Percentiles rank a stretch among this genome's conserved stretches.
Evolutionary conservation across 768 basidiomycete species (phyloP).

Genomic region (Termitomyces sp.): DNA sequence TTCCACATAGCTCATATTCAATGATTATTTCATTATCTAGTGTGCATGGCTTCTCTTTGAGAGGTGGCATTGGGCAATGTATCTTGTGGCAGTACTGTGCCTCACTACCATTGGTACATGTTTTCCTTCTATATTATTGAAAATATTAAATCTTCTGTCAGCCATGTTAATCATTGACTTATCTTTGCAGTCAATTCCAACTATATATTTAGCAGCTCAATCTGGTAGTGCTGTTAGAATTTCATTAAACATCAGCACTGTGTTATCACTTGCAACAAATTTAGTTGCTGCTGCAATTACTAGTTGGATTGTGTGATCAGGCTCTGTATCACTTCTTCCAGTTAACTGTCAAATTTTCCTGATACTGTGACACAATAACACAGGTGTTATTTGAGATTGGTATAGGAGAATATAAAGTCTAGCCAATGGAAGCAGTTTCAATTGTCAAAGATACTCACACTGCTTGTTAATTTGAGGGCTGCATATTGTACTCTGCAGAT

Average conservation of each 20-base stretch:
- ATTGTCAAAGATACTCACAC: neutral
- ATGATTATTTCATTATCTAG: neutral
- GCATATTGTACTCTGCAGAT: neutral
- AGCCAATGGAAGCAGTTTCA: neutral
- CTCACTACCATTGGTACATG: too few relatives aligned
- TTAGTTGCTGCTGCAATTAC: neutral
- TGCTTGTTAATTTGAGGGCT: neutral
- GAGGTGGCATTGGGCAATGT: too few relatives aligned
- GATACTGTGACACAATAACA: too few relatives aligned
- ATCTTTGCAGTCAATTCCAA: neutral
- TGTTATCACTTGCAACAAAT: neutral
- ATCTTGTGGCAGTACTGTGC: too few relatives aligned
- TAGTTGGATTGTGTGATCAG: neutral
- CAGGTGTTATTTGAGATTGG: neutral
- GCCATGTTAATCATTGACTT: neutral
- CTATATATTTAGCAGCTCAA: neutral
- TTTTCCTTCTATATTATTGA: neutral
- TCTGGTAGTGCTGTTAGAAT: neutral
- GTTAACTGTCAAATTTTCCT: too few relatives aligned
- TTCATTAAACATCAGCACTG: rapidly evolving
- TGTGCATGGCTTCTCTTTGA: neutral
- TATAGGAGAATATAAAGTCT: neutral
- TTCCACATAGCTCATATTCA: neutral
- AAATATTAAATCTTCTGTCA: neutral
- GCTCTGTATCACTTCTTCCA: too few relatives aligned